Conservation (phyloP, 192 early-diverging fungal species). For the Phycomyces blakesleeanus region DNA sequence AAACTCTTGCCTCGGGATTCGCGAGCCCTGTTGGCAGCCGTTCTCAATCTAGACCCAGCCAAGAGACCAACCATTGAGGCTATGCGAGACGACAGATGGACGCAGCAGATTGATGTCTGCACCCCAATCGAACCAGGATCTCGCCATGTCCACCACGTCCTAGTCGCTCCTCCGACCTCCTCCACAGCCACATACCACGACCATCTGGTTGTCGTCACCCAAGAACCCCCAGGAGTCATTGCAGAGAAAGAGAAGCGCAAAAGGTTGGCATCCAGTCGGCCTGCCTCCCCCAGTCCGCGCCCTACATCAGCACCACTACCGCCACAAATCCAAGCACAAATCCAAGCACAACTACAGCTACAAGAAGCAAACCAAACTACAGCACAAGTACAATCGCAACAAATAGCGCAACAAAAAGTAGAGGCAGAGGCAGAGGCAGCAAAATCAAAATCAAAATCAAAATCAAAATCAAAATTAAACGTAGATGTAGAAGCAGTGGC, state of each 20-base stretch:
- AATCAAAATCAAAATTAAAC: no score
- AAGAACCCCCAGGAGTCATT: constrained; percentile 30
- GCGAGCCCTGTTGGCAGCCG: constrained; percentile 56
- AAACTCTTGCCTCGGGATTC: constrained; percentile 61
- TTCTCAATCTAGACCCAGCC: constrained; percentile 59
- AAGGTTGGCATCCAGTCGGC: constrained; percentile 13
- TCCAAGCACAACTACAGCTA: no score
- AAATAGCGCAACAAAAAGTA: no score
- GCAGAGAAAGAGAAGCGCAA: constrained; percentile 40
- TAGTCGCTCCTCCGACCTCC: constrained; percentile 12
- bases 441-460: no score
- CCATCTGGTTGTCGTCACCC: constrained; percentile 28
- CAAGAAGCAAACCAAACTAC: no score
- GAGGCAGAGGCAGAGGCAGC: no score
- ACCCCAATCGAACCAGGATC: constrained; percentile 15
- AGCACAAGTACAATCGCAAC: no score
- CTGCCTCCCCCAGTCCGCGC: constrained; percentile 14
- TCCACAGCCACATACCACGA: constrained; percentile 6
- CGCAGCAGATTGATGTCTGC: constrained; percentile 61
- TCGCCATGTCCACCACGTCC: constrained; percentile 35
- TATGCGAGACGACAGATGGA: constrained; percentile 76
- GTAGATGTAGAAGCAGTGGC: no score
- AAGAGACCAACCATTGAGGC: constrained; percentile 59
- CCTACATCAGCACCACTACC: no score
- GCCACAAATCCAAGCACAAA: no score